A percentile compares a stretch with the other conserved stretches of the same genome.
Evolutionary conservation across 352 stramenopile species (phyloP).

Genomic region (Lagenidium giganteum): DNA sequence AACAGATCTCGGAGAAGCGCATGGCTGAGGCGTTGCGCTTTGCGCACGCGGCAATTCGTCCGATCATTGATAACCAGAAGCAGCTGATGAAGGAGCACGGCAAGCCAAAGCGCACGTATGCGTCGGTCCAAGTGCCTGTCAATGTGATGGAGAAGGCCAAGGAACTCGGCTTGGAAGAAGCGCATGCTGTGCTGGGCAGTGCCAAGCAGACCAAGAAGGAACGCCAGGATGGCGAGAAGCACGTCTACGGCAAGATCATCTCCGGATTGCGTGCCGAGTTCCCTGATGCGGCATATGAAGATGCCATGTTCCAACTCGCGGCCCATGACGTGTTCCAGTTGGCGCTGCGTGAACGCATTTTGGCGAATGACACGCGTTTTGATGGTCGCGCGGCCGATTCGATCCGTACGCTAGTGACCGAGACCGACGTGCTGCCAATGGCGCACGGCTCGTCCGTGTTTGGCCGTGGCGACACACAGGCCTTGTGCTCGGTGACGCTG

Average conservation of each 20-base stretch:
- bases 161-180: slow-evolving; percentile 44
- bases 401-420: slow-evolving; percentile 83
- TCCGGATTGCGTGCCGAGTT: slow-evolving; percentile 50
- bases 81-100: slow-evolving; percentile 40
- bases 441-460: slow-evolving; percentile 89
- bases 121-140: slow-evolving; percentile 28
- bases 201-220: slow-evolving; percentile 43
- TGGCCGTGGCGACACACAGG: slow-evolving; percentile 85
- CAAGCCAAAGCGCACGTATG: slow-evolving; percentile 70
- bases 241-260: slow-evolving; percentile 70
- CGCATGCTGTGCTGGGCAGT: slow-evolving; percentile 26
- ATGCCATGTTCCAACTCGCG: slow-evolving; percentile 48
- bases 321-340: slow-evolving; percentile 77
- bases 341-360: slow-evolving; percentile 60
- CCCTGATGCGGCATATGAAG: slow-evolving; percentile 20
- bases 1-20: slow-evolving; percentile 67
- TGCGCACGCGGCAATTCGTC: slow-evolving; percentile 54
- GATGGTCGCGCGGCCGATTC: slow-evolving; percentile 81
- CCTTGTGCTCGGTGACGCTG: slow-evolving; percentile 87
- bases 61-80: slow-evolving; percentile 60
- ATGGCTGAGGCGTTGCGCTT: slow-evolving; percentile 75
- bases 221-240: slow-evolving; percentile 62
- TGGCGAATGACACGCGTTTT: slow-evolving; percentile 62
- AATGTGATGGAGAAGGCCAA: slow-evolving; percentile 55
- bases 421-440: slow-evolving; percentile 84